Evolutionary conservation across 1,284 basidiomycete species (phyloP).

Genomic region (Pterulicium gracile): DNA sequence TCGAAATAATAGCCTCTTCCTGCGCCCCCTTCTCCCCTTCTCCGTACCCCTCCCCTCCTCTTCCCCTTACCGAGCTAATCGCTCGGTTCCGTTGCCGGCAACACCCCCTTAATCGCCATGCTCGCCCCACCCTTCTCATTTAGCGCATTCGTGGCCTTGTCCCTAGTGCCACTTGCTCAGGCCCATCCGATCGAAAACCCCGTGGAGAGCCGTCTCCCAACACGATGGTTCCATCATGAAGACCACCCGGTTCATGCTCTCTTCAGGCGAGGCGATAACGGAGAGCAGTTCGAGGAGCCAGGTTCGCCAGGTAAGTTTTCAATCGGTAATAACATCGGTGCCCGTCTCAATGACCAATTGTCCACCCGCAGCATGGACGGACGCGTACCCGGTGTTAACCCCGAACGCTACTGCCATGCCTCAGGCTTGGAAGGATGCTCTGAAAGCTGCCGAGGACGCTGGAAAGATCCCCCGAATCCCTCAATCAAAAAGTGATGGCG

Average conservation of each 20-base stretch:
- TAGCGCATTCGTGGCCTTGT: slow-evolving; percentile 22
- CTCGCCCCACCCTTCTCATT: slow-evolving; percentile 24
- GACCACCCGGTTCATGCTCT: slow-evolving; percentile 47
- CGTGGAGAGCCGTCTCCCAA: slow-evolving; percentile 24
- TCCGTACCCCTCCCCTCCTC: slow-evolving; percentile 18
- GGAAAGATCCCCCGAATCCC: slow-evolving; percentile 69
- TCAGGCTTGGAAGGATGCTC: slow-evolving; percentile 54
- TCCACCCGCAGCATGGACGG: slow-evolving; percentile 48
- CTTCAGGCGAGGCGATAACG: slow-evolving; percentile 37
- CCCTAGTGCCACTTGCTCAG: slow-evolving; percentile 15
- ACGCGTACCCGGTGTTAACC: slow-evolving; percentile 35
- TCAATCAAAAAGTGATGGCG: slow-evolving; percentile 25
- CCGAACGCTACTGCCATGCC: slow-evolving; percentile 40
- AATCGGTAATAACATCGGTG: no score
- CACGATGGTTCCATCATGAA: slow-evolving; percentile 44
- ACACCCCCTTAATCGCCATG: slow-evolving; percentile 40
- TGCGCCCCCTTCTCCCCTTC: slow-evolving; percentile 9
- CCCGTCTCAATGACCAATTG: no score
- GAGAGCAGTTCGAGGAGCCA: not conserved
- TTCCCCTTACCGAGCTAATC: slow-evolving; percentile 24
- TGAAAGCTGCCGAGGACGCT: slow-evolving; percentile 47
- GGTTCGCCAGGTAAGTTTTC: not conserved
- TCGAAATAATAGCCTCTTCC: slow-evolving; percentile 15
- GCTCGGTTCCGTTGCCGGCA: slow-evolving; percentile 48
- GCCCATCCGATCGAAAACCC: slow-evolving; percentile 18